A percentile compares a stretch with the other conserved stretches of the same genome.
phyloP scores from a whole-genome alignment of 1,284 basidiomycete genomes.

The Sanghuangporus sanghuang region DNA sequence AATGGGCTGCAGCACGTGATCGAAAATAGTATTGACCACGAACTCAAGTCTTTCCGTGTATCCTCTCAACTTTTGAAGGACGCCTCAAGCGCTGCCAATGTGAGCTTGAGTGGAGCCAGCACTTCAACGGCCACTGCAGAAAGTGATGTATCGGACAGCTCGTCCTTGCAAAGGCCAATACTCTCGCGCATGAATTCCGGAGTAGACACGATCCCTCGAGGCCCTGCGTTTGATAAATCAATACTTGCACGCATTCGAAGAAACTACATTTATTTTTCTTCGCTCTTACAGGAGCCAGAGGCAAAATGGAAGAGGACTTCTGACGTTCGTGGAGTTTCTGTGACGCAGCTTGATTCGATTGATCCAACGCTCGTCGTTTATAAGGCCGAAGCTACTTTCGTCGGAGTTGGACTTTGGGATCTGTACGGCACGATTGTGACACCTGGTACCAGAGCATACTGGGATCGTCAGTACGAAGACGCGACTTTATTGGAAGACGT shows the following conservation, averaged over 20 bases:
- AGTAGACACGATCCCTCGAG: conserved; percentile 36
- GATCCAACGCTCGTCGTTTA: conserved; percentile 97
- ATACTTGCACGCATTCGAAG: conserved; percentile 82
- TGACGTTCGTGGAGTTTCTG: conserved; percentile 84
- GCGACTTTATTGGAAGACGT: conserved; percentile 84
- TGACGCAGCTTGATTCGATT: conserved; percentile 95
- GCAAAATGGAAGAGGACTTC: conserved; percentile 93
- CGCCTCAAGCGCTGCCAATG: conserved; percentile 60
- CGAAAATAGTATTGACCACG: conserved; percentile 57
- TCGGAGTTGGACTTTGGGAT: conserved; percentile 95
- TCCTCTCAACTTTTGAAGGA: conserved; percentile 61
- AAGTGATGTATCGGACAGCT: conserved; percentile 24
- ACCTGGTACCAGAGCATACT: conserved; percentile 76
- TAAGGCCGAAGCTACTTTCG: conserved; percentile 95
- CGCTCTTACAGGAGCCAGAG: conserved; percentile 94
- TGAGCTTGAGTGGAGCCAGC: conserved; percentile 60
- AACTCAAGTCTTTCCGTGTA: conserved; percentile 51
- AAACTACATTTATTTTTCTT: conserved; percentile 98
- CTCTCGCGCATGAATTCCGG: conserved; percentile 23
- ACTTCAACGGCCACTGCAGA: conserved; percentile 36
- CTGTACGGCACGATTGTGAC: conserved; percentile 85
- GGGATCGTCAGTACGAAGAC: conserved; percentile 92
- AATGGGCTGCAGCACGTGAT: conserved; percentile 79
- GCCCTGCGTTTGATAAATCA: conserved; percentile 65
- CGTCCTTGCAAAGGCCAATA: conserved; percentile 29